Percentiles rank a stretch among this genome's conserved stretches.
phyloP scores from a whole-genome alignment of 2,329 filamentous ascomycete species.

The Fusarium albosuccineum region DNA sequence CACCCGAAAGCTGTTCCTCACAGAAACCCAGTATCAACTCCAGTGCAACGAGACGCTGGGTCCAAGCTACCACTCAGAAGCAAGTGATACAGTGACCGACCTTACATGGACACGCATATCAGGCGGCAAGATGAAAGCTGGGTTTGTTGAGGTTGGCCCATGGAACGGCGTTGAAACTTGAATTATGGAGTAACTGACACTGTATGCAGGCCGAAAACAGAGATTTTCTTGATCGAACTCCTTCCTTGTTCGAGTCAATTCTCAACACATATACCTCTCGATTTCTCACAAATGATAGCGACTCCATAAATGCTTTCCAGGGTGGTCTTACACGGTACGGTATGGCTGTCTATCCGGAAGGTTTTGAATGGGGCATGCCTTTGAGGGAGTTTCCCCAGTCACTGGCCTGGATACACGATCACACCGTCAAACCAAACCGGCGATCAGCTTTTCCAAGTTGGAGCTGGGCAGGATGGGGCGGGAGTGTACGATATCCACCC shows the following conservation, averaged over 20 bases:
- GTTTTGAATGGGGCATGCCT: constrained; percentile 5
- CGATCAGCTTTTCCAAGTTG: neutral
- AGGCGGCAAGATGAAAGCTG: neutral
- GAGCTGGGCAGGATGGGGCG: neutral
- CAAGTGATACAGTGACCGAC: neutral
- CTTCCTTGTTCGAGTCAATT: neutral
- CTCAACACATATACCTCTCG: neutral
- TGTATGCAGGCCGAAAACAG: neutral
- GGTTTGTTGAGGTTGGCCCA: neutral
- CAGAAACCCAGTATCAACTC: neutral
- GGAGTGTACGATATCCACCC: neutral
- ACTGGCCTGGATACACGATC: neutral
- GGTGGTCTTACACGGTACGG: neutral
- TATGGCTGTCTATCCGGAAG: neutral
- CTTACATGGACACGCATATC: constrained; percentile 1
- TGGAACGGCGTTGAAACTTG: neutral
- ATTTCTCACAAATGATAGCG: neutral
- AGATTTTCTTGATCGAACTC: neutral
- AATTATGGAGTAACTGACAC: neutral
- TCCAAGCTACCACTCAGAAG: neutral
- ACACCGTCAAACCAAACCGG: neutral
- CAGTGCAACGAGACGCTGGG: neutral
- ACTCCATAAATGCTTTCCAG: constrained; percentile 1
- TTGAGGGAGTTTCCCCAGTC: neutral
- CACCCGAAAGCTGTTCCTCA: neutral